A percentile compares a stretch with the other conserved stretches of the same genome.
Evolutionary conservation across 352 stramenopile genomes (phyloP).

Genomic region (Hyphochytrium catenoides): DNA sequence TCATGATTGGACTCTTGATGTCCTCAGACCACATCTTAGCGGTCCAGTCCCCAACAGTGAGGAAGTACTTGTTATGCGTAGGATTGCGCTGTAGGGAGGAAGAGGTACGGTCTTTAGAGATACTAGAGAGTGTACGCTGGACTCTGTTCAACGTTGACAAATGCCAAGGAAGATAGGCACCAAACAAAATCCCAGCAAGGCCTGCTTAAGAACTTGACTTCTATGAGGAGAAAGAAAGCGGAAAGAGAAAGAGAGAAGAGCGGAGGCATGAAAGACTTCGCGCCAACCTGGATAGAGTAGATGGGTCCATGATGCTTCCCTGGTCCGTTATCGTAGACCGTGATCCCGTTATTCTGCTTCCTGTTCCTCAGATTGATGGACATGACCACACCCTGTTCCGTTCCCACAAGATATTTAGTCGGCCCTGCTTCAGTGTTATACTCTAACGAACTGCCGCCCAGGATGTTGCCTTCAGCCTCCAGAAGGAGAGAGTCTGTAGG

Average conservation of each 20-base stretch:
- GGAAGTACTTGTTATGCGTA: constrained; percentile 92
- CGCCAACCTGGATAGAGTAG: constrained; percentile 78
- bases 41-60: constrained; percentile 92
- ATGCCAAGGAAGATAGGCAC: too few species aligned
- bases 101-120: too few species aligned
- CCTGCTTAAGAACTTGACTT: too few species aligned
- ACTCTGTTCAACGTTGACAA: too few species aligned
- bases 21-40: constrained; percentile 88
- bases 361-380: constrained; percentile 84
- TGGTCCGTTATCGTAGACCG: constrained; percentile 73
- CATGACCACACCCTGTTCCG: constrained; percentile 83
- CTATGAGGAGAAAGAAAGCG: too few species aligned
- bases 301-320: constrained; percentile 89
- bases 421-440: constrained; percentile 87
- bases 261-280: too few species aligned
- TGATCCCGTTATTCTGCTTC: constrained; percentile 92
- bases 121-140: too few species aligned
- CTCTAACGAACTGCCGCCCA: constrained; percentile 80
- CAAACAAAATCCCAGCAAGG: too few species aligned
- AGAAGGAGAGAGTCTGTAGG: constrained; percentile 30
- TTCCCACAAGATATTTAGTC: constrained; percentile 92
- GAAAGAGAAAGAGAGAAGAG: too few species aligned
- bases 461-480: constrained; percentile 50
- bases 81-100: constrained; percentile 91
- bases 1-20: constrained; percentile 92